phyloP scores from a whole-genome alignment of 2,329 filamentous ascomycete genomes.

The Paramyrothecium sp. region DNA sequence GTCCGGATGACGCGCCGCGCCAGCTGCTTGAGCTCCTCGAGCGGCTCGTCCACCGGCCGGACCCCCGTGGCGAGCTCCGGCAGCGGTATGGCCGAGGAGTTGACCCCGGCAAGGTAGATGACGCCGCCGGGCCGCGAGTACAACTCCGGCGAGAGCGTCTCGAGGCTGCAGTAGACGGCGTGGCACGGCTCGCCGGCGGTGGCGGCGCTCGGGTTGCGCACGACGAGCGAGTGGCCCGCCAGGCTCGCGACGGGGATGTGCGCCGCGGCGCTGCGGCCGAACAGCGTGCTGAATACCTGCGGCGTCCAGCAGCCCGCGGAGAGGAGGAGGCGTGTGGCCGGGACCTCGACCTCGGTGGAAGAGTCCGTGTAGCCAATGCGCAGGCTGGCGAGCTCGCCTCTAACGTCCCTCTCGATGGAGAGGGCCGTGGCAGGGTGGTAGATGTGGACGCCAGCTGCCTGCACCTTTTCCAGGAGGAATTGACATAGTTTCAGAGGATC shows the following conservation, averaged over 20 bases:
- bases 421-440: slow-evolving; percentile 62
- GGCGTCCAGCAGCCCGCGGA: slow-evolving; percentile 72
- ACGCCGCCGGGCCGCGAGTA: slow-evolving; percentile 66
- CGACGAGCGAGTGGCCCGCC: slow-evolving; percentile 70
- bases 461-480: slow-evolving; percentile 60
- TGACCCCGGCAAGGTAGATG: slow-evolving; percentile 73
- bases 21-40: slow-evolving; percentile 48
- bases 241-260: slow-evolving; percentile 52
- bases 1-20: slow-evolving; percentile 46
- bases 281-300: slow-evolving; percentile 62
- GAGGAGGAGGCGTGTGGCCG: slow-evolving; percentile 65
- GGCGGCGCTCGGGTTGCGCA: slow-evolving; percentile 51
- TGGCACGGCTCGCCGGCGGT: slow-evolving; percentile 54
- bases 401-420: slow-evolving; percentile 47
- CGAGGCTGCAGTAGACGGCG: slow-evolving; percentile 65
- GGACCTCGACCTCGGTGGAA: slow-evolving; percentile 48
- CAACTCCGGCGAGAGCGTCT: slow-evolving; percentile 66
- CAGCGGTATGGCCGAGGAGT: slow-evolving; percentile 58
- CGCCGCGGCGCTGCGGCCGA: slow-evolving; percentile 50
- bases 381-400: slow-evolving; percentile 50
- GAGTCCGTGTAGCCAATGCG: slow-evolving; percentile 43
- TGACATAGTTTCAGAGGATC: slow-evolving; percentile 66
- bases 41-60: slow-evolving; percentile 21
- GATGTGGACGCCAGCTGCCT: slow-evolving; percentile 60
- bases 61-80: slow-evolving; percentile 39